Evolutionary conservation across 139 green algal species (phyloP).

Genomic region (Tetradesmus obliquus): DNA sequence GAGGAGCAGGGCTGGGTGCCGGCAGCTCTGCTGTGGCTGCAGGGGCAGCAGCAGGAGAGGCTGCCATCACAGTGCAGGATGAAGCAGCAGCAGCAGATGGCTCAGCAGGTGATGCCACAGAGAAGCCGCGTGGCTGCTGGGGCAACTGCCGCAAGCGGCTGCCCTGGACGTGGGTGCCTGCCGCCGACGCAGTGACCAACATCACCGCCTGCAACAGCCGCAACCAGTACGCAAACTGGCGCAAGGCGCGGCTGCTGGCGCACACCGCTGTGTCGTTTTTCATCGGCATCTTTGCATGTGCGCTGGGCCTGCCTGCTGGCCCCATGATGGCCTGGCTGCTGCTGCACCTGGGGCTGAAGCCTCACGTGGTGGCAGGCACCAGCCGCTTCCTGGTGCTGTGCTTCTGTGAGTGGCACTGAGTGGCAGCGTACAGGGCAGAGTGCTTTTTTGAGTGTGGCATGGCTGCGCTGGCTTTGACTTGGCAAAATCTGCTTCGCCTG

Average conservation of each 20-base stretch:
- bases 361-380: conserved; percentile 38
- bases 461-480: too few species aligned
- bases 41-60: neutral
- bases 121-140: neutral
- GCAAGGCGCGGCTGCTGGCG: neutral
- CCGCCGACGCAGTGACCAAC: conserved; percentile 2
- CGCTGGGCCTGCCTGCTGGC: conserved; percentile 23
- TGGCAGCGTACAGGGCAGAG: too few species aligned
- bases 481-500: too few species aligned
- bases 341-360: conserved; percentile 32
- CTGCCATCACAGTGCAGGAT: neutral
- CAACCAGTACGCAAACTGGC: conserved; percentile 13
- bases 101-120: neutral
- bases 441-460: too few species aligned
- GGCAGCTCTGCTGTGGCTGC: neutral
- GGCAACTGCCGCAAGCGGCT: neutral
- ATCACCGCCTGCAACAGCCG: conserved; percentile 24
- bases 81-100: neutral
- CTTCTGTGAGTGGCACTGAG: conserved; percentile 4
- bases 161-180: conserved; percentile 11
- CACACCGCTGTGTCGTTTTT: neutral
- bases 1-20: neutral
- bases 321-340: conserved; percentile 30
- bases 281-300: neutral
- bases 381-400: conserved; percentile 35